Base-by-base conservation (phyloP, 345 rosid species). In the Garcia nutans region DNA sequence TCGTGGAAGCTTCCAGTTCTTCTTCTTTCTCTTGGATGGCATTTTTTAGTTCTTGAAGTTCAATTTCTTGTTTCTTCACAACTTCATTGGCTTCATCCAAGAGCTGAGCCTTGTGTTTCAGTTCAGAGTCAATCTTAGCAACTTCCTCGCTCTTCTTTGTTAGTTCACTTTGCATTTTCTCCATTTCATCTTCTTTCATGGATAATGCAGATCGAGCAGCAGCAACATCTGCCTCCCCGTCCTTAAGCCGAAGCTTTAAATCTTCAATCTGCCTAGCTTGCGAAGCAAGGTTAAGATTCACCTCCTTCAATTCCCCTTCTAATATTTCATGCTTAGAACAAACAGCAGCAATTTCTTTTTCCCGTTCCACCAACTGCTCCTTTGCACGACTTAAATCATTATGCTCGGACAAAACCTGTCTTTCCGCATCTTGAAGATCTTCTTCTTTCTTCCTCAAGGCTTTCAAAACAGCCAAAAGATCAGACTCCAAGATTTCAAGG, bases 391-490 rank as follows among this genome's bases (percentile, higher is more conserved):
- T 82, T 13, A 93, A 81, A 58, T 86, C 86, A 26, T 71, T 69
- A 47, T 85, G 85, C 79, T 92, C 99, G 70, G 85, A 81, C 59
- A 80, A 80, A 63, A 91, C 85, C 76, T 74, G 79, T 74, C 80
- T 86, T 74, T 87, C 94, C 1, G 88, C 92, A 60, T 80, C 86
- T 56, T 86, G 88, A 17, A 89, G 84, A 71, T 91, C 92, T 63
- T 88, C 92, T 83, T 93, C 97, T 78, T 87, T 87, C 73, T 82
- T 80, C 83, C 85, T 85, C 84, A 95, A 85, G 17, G 90, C 92
- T 57, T 85, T 52, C 81, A 93, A 57, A 28, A 87, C 92, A 70
- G 89, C 91, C 73, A 80, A 79, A 54, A 91, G 93, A 75, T 91
- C 96, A 61, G 94, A 84, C 71, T 95, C 96, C 70, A 90, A 80